Evolutionary conservation across 345 rosid genomes (phyloP), one percentile per base, ranked within the genome.

Genomic region (Citrus glauca): DNA sequence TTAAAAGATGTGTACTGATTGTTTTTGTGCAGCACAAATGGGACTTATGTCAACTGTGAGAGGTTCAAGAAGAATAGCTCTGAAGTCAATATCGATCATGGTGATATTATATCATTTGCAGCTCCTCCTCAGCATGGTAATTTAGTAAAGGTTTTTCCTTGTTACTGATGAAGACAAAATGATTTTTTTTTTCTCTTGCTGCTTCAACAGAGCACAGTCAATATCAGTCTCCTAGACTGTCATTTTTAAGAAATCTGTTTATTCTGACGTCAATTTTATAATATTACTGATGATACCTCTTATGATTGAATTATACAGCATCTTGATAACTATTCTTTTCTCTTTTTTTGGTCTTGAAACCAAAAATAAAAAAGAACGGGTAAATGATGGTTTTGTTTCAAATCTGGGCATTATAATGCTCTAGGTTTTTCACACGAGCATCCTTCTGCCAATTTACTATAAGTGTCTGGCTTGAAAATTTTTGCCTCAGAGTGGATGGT

Each of bases 121-220:
- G 89, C 90, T 81, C 87, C 93, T 82, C 99, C 99, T 50, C 89
- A 96, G 40, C 92, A 88, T 81, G 98, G 99, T 96, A 88, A 79
- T 72, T 28, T 5, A 2, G 7, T 63, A 5, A 63, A 65, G 40
- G 35, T 65, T 14, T 16, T 19, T 32, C 42, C 24, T 65, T 32
- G 24, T 19, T 32, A 32, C 9, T 19, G 11, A 33, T 2, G 17
- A 10, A 4, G 22, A 17, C 20, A 19, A 32, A 65, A 33, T 8
- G 5, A 37, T 17, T 2, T 32, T 19, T 33, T 28, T 6, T 30
- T 6, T 2, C 30, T 38, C 37, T 60, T 40, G 25, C 37, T 73
- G 10, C 33, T 17, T 14, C 56, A 40, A 56, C 53, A 25, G 25
- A 60, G 25, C 9, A 53, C n/a, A 32, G 37, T 24, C 28, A 19